These are phyloP conservation scores for Pterocarpus santalinus DNA, from an alignment of 306 rosid species.

Conservation along the genomic window DNA sequence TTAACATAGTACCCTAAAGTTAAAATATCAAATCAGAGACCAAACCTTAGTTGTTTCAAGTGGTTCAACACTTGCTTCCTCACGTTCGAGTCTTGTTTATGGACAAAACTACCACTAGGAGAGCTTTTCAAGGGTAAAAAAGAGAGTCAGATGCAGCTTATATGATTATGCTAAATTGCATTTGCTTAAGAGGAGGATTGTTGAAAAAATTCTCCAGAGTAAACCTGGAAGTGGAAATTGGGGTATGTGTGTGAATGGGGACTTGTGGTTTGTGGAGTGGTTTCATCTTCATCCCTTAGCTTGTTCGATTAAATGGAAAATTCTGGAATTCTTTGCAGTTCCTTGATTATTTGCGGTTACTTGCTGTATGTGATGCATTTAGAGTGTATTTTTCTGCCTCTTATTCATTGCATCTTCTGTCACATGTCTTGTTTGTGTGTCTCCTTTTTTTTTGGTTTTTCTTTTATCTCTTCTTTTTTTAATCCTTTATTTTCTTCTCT, in stretches of 20 bases:
- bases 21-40: background rate
- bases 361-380: slow-evolving; percentile 3
- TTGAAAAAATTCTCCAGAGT: background rate
- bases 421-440: background rate
- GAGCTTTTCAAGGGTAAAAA: too few species aligned
- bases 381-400: background rate
- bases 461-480: background rate
- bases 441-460: background rate
- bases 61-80: too few species aligned
- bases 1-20: background rate
- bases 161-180: background rate
- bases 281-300: slow-evolving; percentile 9
- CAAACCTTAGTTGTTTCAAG: too few species aligned
- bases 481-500: background rate
- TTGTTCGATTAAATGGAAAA: background rate
- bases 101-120: too few species aligned
- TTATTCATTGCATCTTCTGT: slow-evolving; percentile 15
- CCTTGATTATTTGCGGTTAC: background rate
- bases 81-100: too few species aligned
- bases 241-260: background rate
- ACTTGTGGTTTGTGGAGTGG: background rate
- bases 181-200: background rate
- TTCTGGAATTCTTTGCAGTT: background rate
- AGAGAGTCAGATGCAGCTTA: slow-evolving; percentile 2
- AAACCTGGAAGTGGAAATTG: background rate